Conservation (phyloP, 192 early-diverging fungal genomes). For the Oehlia diaphana region DNA sequence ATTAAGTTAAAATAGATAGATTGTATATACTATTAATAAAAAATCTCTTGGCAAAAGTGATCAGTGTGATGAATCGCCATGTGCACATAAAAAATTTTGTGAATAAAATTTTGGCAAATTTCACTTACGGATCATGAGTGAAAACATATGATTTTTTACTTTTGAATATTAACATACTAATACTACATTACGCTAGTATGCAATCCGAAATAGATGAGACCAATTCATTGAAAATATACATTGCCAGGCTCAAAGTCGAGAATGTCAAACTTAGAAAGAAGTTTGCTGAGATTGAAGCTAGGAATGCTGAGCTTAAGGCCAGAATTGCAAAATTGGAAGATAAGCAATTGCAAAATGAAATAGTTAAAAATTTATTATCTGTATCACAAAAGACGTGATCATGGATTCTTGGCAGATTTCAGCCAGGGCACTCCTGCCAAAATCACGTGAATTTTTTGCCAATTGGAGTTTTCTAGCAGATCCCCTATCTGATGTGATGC, state of each 20-base stretch:
- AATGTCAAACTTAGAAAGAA: not conserved
- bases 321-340: not conserved
- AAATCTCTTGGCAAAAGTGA: not conserved
- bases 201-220: not conserved
- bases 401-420: too few relatives aligned
- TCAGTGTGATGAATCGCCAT: fast-evolving
- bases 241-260: not conserved
- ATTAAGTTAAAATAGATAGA: not conserved
- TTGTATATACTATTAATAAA: conserved; percentile 2
- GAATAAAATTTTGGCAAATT: too few relatives aligned
- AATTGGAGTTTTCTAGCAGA: too few relatives aligned
- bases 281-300: not conserved
- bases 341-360: not conserved
- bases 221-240: not conserved
- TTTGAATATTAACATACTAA: not conserved
- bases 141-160: too few relatives aligned
- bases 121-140: too few relatives aligned
- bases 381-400: not conserved
- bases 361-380: conserved; percentile 3
- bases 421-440: too few relatives aligned
- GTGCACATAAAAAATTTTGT: too few relatives aligned
- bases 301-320: not conserved
- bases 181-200: too few relatives aligned
- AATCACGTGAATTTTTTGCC: too few relatives aligned
- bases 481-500: too few relatives aligned